Evolutionary conservation across 768 basidiomycete genomes (phyloP), one percentile per base, ranked within the genome.

Genomic region (Leucocoprinus birnbaumii): DNA sequence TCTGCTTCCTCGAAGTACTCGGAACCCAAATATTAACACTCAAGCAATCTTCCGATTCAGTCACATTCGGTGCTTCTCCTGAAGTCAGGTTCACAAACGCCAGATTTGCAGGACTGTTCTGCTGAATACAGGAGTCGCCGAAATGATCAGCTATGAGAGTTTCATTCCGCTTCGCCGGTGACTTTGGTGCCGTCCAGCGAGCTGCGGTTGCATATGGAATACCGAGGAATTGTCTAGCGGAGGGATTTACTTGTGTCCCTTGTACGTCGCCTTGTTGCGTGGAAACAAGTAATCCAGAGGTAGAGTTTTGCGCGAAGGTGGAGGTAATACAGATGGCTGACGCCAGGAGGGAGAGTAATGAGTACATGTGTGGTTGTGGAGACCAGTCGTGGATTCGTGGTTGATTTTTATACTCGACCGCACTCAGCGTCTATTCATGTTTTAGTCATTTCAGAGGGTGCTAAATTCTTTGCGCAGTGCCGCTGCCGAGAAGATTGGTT

Each of bases 1-100:
- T 62, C 49, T 55, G 57, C 25, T 48, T 49, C 18, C 53, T 51
- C 24, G 43, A 27, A 3, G 21, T 45, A 18, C 53, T 55, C 22
- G 74, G 74, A 18, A 68, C 58, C 74, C 73, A 76, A 19, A 76
- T 63, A 48, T 75, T 76, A 46, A 73, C 62, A 6, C 59, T 71
- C 45, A 73, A 48, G 51, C 75, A 76, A 19, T 70, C 45, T 55
- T 76, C 75, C 2, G 70, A 68, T 50, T 71, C 71, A 0, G 67
- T 65, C 5, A 69, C 62, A 16, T 55, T 55, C 24, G 66, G 59
- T 7, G 66, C 61, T 8, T 63, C 57, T 7, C 57, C 63, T 14
- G 56, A 58, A 49, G 68, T 65, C 34, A 64, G 45, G 4, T 68
- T 59, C 35, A 59, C 44, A 27, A 66, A 58, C 43, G 70, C 66